These are phyloP conservation scores for Coprinopsis strossmayeri DNA, from an alignment of 768 basidiomycete genomes.

Conservation along the genomic window DNA sequence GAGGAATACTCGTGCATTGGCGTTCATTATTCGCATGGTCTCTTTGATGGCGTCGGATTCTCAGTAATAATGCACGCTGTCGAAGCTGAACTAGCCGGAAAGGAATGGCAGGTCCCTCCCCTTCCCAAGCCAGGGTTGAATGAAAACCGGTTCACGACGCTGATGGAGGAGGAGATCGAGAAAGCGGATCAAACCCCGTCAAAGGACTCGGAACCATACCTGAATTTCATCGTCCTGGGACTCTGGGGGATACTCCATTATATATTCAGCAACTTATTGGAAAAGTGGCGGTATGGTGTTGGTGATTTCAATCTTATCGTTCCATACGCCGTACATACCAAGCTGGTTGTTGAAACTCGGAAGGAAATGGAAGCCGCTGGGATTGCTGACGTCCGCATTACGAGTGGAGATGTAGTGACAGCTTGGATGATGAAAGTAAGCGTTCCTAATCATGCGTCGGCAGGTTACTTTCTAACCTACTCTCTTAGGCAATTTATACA, in stretches of 20 bases:
- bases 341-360: neutral
- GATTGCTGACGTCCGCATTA: neutral
- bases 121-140: slow-evolving; percentile 22
- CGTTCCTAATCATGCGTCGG: neutral
- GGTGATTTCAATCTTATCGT: neutral
- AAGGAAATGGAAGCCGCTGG: neutral
- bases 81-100: slow-evolving; percentile 29
- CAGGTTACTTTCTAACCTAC: neutral
- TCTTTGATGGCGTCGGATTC: slow-evolving; percentile 36
- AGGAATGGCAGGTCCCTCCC: slow-evolving; percentile 30
- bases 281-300: neutral
- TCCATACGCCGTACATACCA: neutral
- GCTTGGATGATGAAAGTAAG: neutral
- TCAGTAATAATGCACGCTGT: slow-evolving; percentile 29
- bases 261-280: too few species aligned
- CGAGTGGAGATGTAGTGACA: neutral
- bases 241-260: too few species aligned
- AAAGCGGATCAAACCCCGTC: too few species aligned
- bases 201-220: too few species aligned
- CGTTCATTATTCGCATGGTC: slow-evolving; percentile 32
- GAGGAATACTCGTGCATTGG: slow-evolving; percentile 32
- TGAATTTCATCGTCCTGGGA: too few species aligned
- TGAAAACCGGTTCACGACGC: neutral
- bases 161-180: neutral
- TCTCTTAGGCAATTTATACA: neutral